phyloP scores from a whole-genome alignment of 176 grass and related monocot species.

The Rhynchospora breviuscula region DNA sequence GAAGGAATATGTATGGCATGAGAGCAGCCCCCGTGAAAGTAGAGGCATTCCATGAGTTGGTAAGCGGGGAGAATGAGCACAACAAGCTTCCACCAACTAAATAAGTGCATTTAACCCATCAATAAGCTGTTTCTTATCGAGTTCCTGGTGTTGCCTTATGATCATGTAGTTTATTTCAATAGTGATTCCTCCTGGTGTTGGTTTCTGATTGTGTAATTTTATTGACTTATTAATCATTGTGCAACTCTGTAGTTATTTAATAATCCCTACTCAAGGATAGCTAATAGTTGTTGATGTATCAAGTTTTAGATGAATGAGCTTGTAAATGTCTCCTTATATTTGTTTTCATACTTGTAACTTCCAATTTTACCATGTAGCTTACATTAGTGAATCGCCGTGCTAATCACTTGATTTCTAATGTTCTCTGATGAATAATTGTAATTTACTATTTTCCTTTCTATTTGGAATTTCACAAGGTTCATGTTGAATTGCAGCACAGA shows the following conservation, averaged over 20 bases:
- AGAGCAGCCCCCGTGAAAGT: constrained; percentile 72
- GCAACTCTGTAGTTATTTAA: background rate
- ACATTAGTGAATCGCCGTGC: background rate
- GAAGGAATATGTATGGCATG: constrained; percentile 71
- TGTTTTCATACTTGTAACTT: background rate
- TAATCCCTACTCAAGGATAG: background rate
- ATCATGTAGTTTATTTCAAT: background rate
- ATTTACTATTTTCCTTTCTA: no score
- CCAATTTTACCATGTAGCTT: background rate
- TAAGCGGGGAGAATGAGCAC: constrained; percentile 61
- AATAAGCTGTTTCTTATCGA: background rate
- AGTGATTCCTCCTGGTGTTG: background rate
- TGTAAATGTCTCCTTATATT: background rate
- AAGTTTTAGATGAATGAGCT: background rate
- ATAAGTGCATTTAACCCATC: constrained; percentile 24
- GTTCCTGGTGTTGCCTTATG: background rate
- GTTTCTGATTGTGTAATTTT: background rate
- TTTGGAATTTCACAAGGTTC: no score
- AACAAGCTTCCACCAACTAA: constrained; percentile 67
- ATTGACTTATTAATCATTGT: background rate
- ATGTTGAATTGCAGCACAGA: no score
- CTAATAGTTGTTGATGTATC: background rate
- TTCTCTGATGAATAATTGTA: background rate
- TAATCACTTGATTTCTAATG: background rate
- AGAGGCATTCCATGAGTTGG: constrained; percentile 76